A percentile compares a stretch with the other conserved stretches of the same genome.
phyloP scores from a whole-genome alignment of 495 filamentous ascomycete genomes.

The Apiosordaria backusii region DNA sequence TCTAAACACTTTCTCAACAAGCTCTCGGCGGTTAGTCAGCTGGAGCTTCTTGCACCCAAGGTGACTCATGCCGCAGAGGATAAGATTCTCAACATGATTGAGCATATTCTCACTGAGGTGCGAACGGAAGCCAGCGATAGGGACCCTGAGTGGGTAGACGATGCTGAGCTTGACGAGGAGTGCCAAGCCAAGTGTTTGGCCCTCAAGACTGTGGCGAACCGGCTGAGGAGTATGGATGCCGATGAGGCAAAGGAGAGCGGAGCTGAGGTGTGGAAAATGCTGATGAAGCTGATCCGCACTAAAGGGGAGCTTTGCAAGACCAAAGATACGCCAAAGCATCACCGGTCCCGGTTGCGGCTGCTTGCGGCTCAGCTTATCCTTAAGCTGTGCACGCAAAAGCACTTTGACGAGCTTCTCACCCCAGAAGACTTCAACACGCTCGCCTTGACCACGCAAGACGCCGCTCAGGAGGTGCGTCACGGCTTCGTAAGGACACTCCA shows the following conservation, averaged over 20 bases:
- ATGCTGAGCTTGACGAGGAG: constrained; percentile 71
- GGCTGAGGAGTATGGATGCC: constrained; percentile 62
- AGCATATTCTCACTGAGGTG: constrained; percentile 68
- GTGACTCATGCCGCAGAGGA: constrained; percentile 71
- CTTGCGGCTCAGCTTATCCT: constrained; percentile 76
- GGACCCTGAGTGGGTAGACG: constrained; percentile 62
- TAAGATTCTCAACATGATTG: constrained; percentile 72
- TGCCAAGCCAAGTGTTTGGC: constrained; percentile 81
- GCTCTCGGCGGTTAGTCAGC: constrained; percentile 76
- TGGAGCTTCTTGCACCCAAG: constrained; percentile 71
- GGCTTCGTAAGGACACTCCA: constrained; percentile 80
- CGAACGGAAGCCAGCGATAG: constrained; percentile 51
- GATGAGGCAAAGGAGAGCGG: constrained; percentile 63
- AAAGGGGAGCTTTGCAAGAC: constrained; percentile 76
- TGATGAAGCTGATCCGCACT: constrained; percentile 67
- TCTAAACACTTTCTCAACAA: constrained; percentile 74
- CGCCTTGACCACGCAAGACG: constrained; percentile 75
- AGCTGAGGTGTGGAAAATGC: constrained; percentile 66
- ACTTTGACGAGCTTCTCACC: constrained; percentile 72
- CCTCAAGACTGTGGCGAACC: constrained; percentile 85
- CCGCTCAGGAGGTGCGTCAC: constrained; percentile 64
- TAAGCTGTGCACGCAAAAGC: constrained; percentile 71
- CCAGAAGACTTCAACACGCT: constrained; percentile 74
- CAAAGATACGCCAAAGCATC: constrained; percentile 65
- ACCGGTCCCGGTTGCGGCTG: constrained; percentile 74